phyloP scores from a whole-genome alignment of 768 basidiomycete species.

The Leucocoprinus sp. region DNA sequence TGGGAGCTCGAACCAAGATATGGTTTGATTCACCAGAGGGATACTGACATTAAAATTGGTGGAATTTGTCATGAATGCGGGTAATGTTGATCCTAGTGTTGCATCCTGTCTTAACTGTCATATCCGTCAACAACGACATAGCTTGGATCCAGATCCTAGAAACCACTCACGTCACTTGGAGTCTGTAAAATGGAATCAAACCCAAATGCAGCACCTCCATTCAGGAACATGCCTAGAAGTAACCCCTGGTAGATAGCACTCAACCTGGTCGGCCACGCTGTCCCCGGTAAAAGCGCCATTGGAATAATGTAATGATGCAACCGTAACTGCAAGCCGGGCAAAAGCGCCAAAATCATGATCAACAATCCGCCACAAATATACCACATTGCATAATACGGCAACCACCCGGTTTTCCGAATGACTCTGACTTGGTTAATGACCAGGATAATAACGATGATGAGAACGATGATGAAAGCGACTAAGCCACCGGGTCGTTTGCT shows the following conservation, averaged over 20 bases:
- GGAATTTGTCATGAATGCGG: constrained; percentile 69
- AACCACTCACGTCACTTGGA: constrained; percentile 47
- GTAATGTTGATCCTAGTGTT: constrained; percentile 57
- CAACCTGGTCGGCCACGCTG: constrained; percentile 73
- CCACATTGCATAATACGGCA: constrained; percentile 71
- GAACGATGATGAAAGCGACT: constrained; percentile 57
- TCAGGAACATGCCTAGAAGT: constrained; percentile 74
- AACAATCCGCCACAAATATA: constrained; percentile 60
- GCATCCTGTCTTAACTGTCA: constrained; percentile 66
- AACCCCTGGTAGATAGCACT: constrained; percentile 79
- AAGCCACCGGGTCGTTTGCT: constrained; percentile 58
- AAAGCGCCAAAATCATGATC: constrained; percentile 53
- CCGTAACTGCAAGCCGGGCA: constrained; percentile 63
- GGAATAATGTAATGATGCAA: constrained; percentile 81
- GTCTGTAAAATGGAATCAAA: constrained; percentile 79
- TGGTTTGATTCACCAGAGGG: constrained; percentile 43
- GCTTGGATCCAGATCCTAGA: not conserved
- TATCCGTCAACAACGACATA: constrained; percentile 6
- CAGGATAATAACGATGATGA: constrained; percentile 49
- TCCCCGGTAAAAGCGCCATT: constrained; percentile 67
- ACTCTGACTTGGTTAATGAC: constrained; percentile 74
- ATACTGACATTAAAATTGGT: constrained; percentile 52
- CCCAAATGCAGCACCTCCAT: constrained; percentile 73
- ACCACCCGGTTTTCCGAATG: constrained; percentile 78
- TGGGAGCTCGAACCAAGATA: constrained; percentile 49